Conservation (phyloP, 805 yeast species). For the Candida verbasci region DNA sequence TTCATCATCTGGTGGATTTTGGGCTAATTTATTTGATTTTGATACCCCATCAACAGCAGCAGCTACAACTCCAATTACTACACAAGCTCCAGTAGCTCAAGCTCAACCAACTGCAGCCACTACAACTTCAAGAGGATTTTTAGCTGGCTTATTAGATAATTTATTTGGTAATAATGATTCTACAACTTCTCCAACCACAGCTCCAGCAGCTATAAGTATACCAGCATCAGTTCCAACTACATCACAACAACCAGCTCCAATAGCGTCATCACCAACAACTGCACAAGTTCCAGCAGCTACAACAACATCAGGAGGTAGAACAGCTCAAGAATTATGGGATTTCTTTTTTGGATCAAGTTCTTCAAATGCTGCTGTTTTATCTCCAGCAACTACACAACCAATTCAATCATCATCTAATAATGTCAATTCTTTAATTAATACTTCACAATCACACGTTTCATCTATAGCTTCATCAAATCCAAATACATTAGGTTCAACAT, state of each 20-base stretch:
- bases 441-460: background rate
- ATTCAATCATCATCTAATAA: background rate
- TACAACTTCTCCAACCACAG: slow-evolving; percentile 21
- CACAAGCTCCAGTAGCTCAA: slow-evolving; percentile 7
- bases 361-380: background rate
- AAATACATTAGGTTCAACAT: slow-evolving; percentile 4
- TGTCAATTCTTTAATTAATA: background rate
- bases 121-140: slow-evolving; percentile 5
- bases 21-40: slow-evolving; percentile 4
- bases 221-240: slow-evolving; percentile 13
- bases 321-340: slow-evolving; percentile 5
- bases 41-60: slow-evolving; percentile 4
- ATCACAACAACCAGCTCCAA: slow-evolving; percentile 1
- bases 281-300: slow-evolving; percentile 5
- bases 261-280: slow-evolving; percentile 13
- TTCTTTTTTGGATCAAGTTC: slow-evolving; percentile 6
- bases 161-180: slow-evolving; percentile 5
- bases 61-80: slow-evolving; percentile 2
- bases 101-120: slow-evolving; percentile 6
- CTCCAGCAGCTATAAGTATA: slow-evolving; percentile 18
- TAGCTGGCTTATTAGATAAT: background rate
- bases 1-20: slow-evolving; percentile 8
- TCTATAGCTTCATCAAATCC: background rate
- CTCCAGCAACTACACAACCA: background rate
- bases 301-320: background rate